Percentiles rank a stretch among this genome's conserved stretches.
phyloP scores from a whole-genome alignment of 2,329 filamentous ascomycete genomes.

The Pseudogymnoascus sp. region DNA sequence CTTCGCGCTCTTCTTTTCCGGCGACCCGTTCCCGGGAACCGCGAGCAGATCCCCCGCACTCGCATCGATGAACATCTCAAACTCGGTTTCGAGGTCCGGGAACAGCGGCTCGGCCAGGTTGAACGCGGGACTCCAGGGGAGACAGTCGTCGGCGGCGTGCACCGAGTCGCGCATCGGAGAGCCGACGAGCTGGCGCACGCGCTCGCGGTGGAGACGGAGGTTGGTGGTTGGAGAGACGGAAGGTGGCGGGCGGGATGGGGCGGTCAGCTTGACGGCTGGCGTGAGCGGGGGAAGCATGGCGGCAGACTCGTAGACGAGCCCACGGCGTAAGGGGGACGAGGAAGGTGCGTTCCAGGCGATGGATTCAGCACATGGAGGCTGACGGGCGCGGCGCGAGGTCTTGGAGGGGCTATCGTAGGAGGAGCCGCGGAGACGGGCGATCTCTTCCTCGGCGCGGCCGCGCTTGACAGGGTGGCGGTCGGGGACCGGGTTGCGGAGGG shows the following conservation, averaged over 20 bases:
- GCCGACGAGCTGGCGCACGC: constrained; percentile 71
- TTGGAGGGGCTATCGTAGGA: constrained; percentile 89
- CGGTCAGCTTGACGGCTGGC: constrained; percentile 73
- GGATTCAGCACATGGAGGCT: constrained; percentile 33
- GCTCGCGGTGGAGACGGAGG: constrained; percentile 76
- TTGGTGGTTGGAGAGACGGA: constrained; percentile 93
- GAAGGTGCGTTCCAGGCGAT: constrained; percentile 39
- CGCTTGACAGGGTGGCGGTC: constrained; percentile 76
- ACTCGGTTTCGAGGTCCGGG: constrained; percentile 43
- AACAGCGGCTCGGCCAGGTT: constrained; percentile 52
- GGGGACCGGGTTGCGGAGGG: constrained; percentile 68
- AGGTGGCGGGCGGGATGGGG: constrained; percentile 47
- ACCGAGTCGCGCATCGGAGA: constrained; percentile 55
- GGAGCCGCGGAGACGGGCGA: constrained; percentile 83
- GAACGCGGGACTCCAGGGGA: constrained; percentile 61
- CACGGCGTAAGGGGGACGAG: constrained; percentile 58
- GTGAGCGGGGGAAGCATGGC: constrained; percentile 71
- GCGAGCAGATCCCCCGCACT: constrained; percentile 32
- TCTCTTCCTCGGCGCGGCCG: constrained; percentile 90
- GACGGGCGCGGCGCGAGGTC: constrained; percentile 27
- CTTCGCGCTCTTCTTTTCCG: constrained; percentile 55
- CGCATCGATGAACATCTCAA: constrained; percentile 52
- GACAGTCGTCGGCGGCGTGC: constrained; percentile 42
- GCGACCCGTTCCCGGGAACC: constrained; percentile 49
- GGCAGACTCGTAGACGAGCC: constrained; percentile 36